Evolutionary conservation across 768 basidiomycete species (phyloP).

Genomic region (Boletus speciosus): DNA sequence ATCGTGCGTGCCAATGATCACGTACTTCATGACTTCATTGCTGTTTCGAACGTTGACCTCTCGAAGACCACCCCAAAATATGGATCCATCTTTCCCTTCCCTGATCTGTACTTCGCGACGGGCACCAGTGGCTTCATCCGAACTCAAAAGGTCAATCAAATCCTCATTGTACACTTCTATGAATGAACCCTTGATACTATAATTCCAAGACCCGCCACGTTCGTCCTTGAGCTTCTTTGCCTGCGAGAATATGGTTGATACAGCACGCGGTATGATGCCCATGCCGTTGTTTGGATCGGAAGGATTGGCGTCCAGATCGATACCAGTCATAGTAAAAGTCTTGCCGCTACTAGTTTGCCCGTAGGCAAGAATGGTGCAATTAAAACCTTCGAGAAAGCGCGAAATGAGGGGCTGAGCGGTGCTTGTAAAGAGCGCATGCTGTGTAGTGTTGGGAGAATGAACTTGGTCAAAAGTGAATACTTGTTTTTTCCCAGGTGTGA

Average conservation of each 20-base stretch:
- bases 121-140: constrained; percentile 61
- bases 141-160: constrained; percentile 87
- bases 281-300: constrained; percentile 79
- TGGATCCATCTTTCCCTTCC: constrained; percentile 95
- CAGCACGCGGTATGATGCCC: constrained; percentile 94
- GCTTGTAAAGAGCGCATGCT: constrained; percentile 79
- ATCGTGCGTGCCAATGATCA: constrained; percentile 20
- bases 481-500: constrained; percentile 69
- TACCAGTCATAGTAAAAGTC: constrained; percentile 91
- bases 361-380: constrained; percentile 65
- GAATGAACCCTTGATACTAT: constrained; percentile 82
- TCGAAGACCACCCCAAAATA: constrained; percentile 93
- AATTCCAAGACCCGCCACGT: constrained; percentile 73
- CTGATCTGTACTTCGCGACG: constrained; percentile 90
- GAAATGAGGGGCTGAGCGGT: constrained; percentile 84
- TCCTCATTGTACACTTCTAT: constrained; percentile 99
- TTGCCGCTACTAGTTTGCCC: constrained; percentile 35
- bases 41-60: constrained; percentile 86
- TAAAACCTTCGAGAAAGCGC: constrained; percentile 90
- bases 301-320: constrained; percentile 85
- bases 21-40: constrained; percentile 89
- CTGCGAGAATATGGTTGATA: constrained; percentile 80
- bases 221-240: constrained; percentile 76
- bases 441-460: constrained; percentile 78
- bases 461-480: constrained; percentile 93